Evolutionary conservation across 768 basidiomycete species (phyloP).

Genomic region (Galerina sulciceps): DNA sequence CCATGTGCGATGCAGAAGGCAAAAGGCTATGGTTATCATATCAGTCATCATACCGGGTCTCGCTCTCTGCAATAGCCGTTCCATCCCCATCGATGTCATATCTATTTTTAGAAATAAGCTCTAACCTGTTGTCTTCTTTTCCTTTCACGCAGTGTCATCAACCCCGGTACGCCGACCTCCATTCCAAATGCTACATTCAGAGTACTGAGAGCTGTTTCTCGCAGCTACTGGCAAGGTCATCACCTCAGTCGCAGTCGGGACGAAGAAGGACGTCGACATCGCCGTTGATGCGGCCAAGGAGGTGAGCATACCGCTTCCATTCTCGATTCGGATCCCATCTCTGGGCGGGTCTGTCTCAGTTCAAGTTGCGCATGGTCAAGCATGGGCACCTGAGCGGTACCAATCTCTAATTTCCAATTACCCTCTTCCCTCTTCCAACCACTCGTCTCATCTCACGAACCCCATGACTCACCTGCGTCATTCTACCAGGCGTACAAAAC

Average conservation of each 20-base stretch:
- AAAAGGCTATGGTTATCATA: background rate
- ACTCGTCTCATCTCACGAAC: background rate
- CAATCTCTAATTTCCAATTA: too few relatives aligned
- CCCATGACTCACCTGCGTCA: background rate
- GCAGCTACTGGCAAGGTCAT: constrained; percentile 65
- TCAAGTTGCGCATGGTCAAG: too few relatives aligned
- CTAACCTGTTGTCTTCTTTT: background rate
- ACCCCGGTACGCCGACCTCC: constrained; percentile 42
- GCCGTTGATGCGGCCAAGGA: constrained; percentile 71
- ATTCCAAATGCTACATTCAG: constrained; percentile 3
- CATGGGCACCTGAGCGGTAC: too few relatives aligned
- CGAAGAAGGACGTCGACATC: constrained; percentile 68
- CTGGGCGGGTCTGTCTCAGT: too few relatives aligned
- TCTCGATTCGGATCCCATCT: too few relatives aligned
- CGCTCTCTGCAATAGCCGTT: background rate
- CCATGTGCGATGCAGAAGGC: too few relatives aligned
- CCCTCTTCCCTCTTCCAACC: background rate
- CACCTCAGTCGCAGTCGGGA: constrained; percentile 59
- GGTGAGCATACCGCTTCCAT: constrained; percentile 30
- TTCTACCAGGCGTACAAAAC: constrained; percentile 43
- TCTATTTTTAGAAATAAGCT: constrained; percentile 4
- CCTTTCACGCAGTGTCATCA: constrained; percentile 46
- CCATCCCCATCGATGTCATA: background rate
- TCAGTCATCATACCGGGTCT: background rate
- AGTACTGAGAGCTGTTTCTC: background rate